Conservation (phyloP, 2,329 filamentous ascomycete genomes). For the Fusarium nurragi region DNA sequence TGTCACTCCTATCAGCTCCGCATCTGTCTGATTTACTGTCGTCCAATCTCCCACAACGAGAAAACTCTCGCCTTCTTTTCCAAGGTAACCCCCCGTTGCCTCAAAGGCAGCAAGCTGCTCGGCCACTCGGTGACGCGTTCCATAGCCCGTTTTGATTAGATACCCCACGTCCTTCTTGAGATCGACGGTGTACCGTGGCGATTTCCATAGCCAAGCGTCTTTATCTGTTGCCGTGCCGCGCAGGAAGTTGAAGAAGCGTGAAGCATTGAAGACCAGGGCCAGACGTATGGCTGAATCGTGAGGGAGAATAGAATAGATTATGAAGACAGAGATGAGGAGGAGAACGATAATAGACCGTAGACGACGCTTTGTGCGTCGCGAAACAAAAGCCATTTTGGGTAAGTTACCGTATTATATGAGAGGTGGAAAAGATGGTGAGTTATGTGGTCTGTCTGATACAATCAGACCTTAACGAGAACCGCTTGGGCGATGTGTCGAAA, state of each 20-base stretch:
- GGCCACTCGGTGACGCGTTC: conserved; percentile 59
- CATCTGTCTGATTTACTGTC: conserved; percentile 47
- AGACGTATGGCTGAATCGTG: conserved; percentile 48
- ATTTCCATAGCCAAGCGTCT: conserved; percentile 55
- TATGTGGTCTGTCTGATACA: conserved; percentile 2
- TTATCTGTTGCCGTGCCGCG: conserved; percentile 42
- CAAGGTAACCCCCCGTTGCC: conserved; percentile 47
- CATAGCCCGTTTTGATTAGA: conserved; percentile 66
- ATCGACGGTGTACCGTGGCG: conserved; percentile 55
- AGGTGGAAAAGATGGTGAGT: neutral
- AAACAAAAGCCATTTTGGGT: conserved; percentile 32
- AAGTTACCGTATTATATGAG: conserved; percentile 3
- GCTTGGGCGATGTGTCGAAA: neutral
- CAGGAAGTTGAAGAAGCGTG: conserved; percentile 47
- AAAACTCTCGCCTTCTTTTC: conserved; percentile 53
- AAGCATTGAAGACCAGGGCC: conserved; percentile 48
- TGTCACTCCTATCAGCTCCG: conserved; percentile 45
- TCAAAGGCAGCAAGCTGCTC: conserved; percentile 58
- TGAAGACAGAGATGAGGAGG: conserved; percentile 39
- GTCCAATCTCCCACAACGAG: conserved; percentile 64
- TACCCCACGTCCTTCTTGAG: conserved; percentile 58
- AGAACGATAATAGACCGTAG: conserved; percentile 38
- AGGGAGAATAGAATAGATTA: conserved; percentile 47
- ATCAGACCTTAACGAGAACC: conserved; percentile 10
- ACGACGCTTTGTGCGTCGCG: conserved; percentile 46